Conservation (phyloP, 2,329 filamentous ascomycete species). For the Ceratocystis huliohia region DNA sequence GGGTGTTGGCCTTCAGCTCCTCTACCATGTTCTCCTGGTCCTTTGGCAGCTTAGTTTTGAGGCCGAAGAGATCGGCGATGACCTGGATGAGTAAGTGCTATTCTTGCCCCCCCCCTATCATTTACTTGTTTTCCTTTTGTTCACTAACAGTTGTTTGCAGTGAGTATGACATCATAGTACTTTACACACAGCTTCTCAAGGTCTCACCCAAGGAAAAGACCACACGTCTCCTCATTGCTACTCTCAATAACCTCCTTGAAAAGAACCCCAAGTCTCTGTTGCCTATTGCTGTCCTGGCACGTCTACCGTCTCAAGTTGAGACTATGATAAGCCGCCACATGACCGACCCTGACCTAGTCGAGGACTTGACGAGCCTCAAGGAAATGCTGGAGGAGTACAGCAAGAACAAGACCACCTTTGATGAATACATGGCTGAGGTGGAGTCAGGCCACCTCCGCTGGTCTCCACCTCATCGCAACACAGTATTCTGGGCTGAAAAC, state of each 20-base stretch:
- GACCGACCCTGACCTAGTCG: conserved; percentile 50
- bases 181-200: conserved; percentile 85
- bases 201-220: conserved; percentile 97
- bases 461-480: conserved; percentile 81
- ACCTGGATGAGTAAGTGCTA: conserved; percentile 64
- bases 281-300: conserved; percentile 73
- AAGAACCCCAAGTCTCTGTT: conserved; percentile 60
- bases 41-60: conserved; percentile 97
- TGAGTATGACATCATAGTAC: conserved; percentile 80
- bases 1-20: conserved; percentile 77
- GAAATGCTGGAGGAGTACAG: conserved; percentile 55
- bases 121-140: not conserved
- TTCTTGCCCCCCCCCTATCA: not conserved
- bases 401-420: conserved; percentile 63
- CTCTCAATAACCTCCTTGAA: conserved; percentile 71
- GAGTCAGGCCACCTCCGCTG: conserved; percentile 78
- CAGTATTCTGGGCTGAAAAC: conserved; percentile 84
- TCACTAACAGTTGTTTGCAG: conserved; percentile 33
- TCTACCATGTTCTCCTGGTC: conserved; percentile 87
- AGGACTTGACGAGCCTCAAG: conserved; percentile 48
- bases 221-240: conserved; percentile 78
- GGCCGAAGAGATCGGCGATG: conserved; percentile 56
- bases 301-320: conserved; percentile 56
- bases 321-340: conserved; percentile 51
- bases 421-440: conserved; percentile 81